Evolutionary conservation across 228 moss, liverwort and hornwort genomes (phyloP), one percentile per base, ranked within the genome.

Genomic region (Sphagnum fallax): DNA sequence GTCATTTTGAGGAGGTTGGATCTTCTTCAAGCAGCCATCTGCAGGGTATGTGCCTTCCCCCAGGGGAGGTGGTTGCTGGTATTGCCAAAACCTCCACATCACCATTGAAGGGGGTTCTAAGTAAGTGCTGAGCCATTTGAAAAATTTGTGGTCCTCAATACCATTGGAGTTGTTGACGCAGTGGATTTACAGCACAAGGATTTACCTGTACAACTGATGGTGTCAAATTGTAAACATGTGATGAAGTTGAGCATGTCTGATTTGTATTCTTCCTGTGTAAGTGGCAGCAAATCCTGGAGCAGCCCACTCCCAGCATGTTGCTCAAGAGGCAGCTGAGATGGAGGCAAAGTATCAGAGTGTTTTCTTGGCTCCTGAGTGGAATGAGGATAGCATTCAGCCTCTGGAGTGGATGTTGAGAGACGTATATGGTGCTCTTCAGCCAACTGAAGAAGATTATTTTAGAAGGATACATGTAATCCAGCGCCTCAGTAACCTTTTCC

Each of bases 401-500:
- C 60, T 80, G 51, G 76, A 80, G 64, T 76, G 80, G 80, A 76
- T 76, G 80, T 73, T 80, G 70, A 66, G 67, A 50, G 80, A 80
- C 57, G 72, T 80, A 67, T 69, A 70, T 52, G 67, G 13, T 70
- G 72, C 80, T 55, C 78, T 82, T 59, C 82, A 82, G 74, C 82
- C 82, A 13, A 76, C 70, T 50, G 67, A 76, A 71, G 78, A 82
- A 61, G 82, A 82, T 75, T 75, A 78, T 70, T 72, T 48, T n/a
- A 73, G 73, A 75, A 72, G 82, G 65, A 72, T 60, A 52, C 63
- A 75, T 73, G 75, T 78, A 63, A 73, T 82, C 64, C 75, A 73
- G 67, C 69, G 72, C 50, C 78, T 82, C 52, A 78, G 67, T 49
- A 55, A 70, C 50, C 75, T 82, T 67, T 78, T 78, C 61, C 82